Evolutionary conservation across 2,329 filamentous ascomycete species (phyloP), one percentile per base, ranked within the genome.

Genomic region (Botrytis sinoallii): DNA sequence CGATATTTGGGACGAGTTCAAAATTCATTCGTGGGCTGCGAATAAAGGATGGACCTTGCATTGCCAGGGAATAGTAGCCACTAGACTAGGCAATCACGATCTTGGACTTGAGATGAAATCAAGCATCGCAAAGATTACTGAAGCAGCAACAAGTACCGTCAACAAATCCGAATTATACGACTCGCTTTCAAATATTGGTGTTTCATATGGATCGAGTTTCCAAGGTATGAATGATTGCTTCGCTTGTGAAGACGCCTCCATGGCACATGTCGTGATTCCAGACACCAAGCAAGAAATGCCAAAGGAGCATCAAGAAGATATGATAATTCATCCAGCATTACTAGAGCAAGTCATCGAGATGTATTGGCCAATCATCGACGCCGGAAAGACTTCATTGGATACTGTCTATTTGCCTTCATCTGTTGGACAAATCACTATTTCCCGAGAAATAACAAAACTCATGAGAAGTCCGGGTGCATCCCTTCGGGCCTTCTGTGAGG

Each of bases 271-370:
- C 29, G 35, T 61, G n/a, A 57, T 73, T 52, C 71, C 71, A 20
- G 65, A 73, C n/a, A 73, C 71, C 16, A 70, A 74, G 12, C 74
- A 75, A 44, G 72, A 76, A 9, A 83, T 83, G 82, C 81, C 82
- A 29, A 80, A 81, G 52, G 76, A 77, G 1, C 81, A 78, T 73
- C 75, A 80, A 59, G 74, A 75, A 74, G 82, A 84, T 5, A 86
- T 89, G 75, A 73, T 88, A 7, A 84, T 90, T n/a, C 88, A 90
- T 75, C 88, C 88, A 0, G 84, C 86, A 6, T 88, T 88, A 0
- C 81, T 90, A 20, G 88, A 90, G 76, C 81, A 85, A 4, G 85
- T 89, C 14, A 65, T 74, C 63, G 75, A 75, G n/a, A 66, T 75
- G 25, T 73, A 73, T 44, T 73, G 71, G 66, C 66, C 66, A 63